A percentile compares a stretch with the other conserved stretches of the same genome.
Conservation (phyloP, 2,329 filamentous ascomycete species). For the Talaromyces sp. region DNA sequence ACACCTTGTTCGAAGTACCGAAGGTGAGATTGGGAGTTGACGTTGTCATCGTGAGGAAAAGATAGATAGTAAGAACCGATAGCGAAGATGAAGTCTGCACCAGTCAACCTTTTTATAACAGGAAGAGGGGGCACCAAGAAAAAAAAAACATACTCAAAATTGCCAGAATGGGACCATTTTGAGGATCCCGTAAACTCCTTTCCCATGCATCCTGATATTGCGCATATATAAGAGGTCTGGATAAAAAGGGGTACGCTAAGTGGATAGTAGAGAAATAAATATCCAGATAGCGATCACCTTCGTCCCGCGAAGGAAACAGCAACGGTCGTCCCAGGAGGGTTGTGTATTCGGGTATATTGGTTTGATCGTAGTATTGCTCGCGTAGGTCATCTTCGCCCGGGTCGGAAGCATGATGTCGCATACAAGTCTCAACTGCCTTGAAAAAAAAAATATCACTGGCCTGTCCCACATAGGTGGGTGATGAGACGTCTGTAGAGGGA, state of each 20-base stretch:
- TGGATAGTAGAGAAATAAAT: slow-evolving; percentile 31
- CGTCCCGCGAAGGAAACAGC: slow-evolving; percentile 13
- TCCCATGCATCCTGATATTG: slow-evolving; percentile 14
- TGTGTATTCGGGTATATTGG: slow-evolving; percentile 10
- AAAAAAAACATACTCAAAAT: slow-evolving; percentile 14
- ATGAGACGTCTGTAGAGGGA: slow-evolving; percentile 3
- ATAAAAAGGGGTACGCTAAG: slow-evolving; percentile 30
- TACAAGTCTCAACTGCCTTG: slow-evolving; percentile 25
- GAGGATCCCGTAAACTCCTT: slow-evolving; percentile 8
- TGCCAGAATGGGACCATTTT: slow-evolving; percentile 17
- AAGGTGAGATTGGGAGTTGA: slow-evolving; percentile 13
- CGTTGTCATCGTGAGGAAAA: slow-evolving; percentile 15
- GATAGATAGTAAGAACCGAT: slow-evolving; percentile 27
- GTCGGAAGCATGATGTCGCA: slow-evolving; percentile 16
- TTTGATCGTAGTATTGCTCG: slow-evolving; percentile 13
- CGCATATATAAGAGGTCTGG: slow-evolving; percentile 15
- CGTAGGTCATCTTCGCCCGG: slow-evolving; percentile 18
- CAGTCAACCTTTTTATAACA: neutral
- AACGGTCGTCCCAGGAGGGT: slow-evolving; percentile 10
- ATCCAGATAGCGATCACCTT: slow-evolving; percentile 15
- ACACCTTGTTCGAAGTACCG: slow-evolving; percentile 22
- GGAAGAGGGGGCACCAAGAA: neutral
- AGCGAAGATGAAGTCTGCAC: slow-evolving; percentile 22
- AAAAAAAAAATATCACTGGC: slow-evolving; percentile 36
- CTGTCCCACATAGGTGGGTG: slow-evolving; percentile 30